Evolutionary conservation across 1,139 yeast genomes (phyloP), one percentile per base, ranked within the genome.

Genomic region (Yamadazyma oceani): DNA sequence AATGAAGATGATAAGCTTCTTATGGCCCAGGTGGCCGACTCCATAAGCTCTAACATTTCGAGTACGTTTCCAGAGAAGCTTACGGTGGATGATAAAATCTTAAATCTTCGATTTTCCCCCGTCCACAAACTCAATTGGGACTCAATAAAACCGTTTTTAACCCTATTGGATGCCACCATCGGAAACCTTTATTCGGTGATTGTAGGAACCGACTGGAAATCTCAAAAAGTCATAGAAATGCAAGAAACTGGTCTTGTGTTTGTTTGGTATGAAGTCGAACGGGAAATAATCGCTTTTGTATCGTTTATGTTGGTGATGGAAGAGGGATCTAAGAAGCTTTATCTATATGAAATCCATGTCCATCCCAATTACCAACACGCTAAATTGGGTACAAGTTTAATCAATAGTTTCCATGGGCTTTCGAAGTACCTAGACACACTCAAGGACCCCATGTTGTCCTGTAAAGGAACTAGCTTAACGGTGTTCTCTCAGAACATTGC

Each of bases 271-370:
- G 32, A 32, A 1, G 36, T 32, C 2, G 41, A 42, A 10, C 40
- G 43, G 8, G 38, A 45, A 12, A 12, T 74, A n/a, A 58, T 58
- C 4, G 78, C 65, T 6, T 76, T 75, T 46, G 47, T 74, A 6
- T 68, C 78, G 12, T 62, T 68, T 45, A 65, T 64, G 50, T 50
- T 72, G 25, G 69, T 73, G 14, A 22, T 45, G 12, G 66, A 65
- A 30, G 55, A 54, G n/a, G 52, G 41, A 5, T 32, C 43, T 6
- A 60, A 58, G 40, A 73, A 68, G 17, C 52, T 79, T 6, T 79
- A 76, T 47, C 58, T 79, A 26, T 79, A 75, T 50, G 85, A 79
- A 51, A 68, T 79, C 35, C 84, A 79, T 41, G 66, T 76, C 3
- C 39, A 42, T 16, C 55, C 60, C 1, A 15, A 39, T 15, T 54